Base-by-base conservation (phyloP, 2,329 filamentous ascomycete genomes). In the Ceratocystis variospora region DNA sequence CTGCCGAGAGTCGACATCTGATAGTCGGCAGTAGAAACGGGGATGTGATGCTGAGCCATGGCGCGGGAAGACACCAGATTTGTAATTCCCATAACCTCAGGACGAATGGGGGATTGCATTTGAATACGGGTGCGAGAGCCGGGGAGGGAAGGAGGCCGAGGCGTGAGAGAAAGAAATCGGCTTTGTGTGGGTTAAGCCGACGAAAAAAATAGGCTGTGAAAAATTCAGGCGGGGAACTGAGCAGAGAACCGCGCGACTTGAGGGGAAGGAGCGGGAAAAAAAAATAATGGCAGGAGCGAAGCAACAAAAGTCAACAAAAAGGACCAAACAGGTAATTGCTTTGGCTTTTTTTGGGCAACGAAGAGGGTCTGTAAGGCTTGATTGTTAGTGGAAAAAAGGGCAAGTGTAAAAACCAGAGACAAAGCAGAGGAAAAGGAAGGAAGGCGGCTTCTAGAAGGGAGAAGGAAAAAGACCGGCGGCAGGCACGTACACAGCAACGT, bases 11-110 rank as follows among this genome's bases (percentile, higher is more conserved):
- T 46, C 66, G 55, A 74, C 69, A 62, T 73, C 71, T 46, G 71
- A 71, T 61, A 73, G 70, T 62, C 71, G 69, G 46, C 68, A 65
- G 59, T 69, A 68, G 48, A 70, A 19, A 73, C 72, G 44, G 72
- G 68, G 48, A 71, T 71, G 61, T 67, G 55, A 63, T 64, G 37
- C 59, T 66, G 50, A 55, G 62, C 44, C 66, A 68, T 65, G 61
- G 57, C 63, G 59, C 65, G 61, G 44, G 73, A 72, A 17, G 70
- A 68, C 55, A 69, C 68, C 37, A 69, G 68, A 68, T 67, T 69
- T 22, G 66, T 68, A 22, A 69, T 69, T 67, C 68, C 68, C 68
- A 69, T 69, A 46, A 69, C 68, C 48, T 69, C 68, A 48, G 69
- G 25, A 66, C 68, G 37, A 66, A 69, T 68, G 68, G 70, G 62